Evolutionary conservation across 129 eudicot genomes (phyloP), one percentile per base, ranked within the genome.

Genomic region (Deinandra increscens): DNA sequence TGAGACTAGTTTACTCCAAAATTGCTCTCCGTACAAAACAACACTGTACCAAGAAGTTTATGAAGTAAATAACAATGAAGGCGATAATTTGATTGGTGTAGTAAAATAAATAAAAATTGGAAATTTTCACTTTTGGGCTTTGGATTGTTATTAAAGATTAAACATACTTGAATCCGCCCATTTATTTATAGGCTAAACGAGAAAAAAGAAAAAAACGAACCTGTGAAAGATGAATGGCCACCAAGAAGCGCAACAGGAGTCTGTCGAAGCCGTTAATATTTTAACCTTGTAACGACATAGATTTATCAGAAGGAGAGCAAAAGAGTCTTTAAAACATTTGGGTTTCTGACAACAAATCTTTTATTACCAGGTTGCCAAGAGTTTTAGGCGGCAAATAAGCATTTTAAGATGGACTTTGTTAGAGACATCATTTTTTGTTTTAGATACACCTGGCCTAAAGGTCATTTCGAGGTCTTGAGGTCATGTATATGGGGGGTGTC

Each of bases 11-110:
- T 73, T 38, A 73, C 50, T 63, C 78, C 78, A 73, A 22, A 73
- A 63, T 73, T 63, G 78, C 36, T 46, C 78, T 73, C 78, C 78
- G 78, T 26, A 73, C 7, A 41, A 73, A 50, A 14, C 78, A 73
- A 73, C 34, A 10, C 78, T 73, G 78, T 73, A 73, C 49, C 64
- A 73, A 9, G 42, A 38, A 73, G 78, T 38, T 71, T 73, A 39
- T 62, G 50, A 73, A 36, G 19, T 38, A 38, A 22, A 73, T 63
- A 64, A 73, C n/a, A n/a, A n/a, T n/a, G n/a, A n/a, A n/a, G n/a
- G n/a, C n/a, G n/a, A n/a, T n/a, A n/a, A n/a, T n/a, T n/a, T n/a
- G n/a, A n/a, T n/a, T n/a, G n/a, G n/a, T n/a, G n/a, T n/a, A n/a
- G n/a, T n/a, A n/a, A n/a, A n/a, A n/a, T n/a, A n/a, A n/a, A n/a